Conservation (phyloP, 306 rosid species). For the Lagenaria siceraria region DNA sequence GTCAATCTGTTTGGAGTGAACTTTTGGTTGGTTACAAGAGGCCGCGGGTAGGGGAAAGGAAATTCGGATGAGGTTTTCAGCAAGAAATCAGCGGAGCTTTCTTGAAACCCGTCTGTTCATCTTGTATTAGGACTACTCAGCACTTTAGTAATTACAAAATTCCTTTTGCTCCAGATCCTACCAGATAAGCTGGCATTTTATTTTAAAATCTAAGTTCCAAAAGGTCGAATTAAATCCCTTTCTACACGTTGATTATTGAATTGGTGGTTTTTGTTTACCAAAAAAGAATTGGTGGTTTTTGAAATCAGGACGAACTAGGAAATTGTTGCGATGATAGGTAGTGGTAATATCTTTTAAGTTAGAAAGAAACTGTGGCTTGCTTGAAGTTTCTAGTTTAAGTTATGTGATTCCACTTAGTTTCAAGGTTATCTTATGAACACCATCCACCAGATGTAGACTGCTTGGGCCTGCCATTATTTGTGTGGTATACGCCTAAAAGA, state of each 20-base stretch:
- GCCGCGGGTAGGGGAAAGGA: neutral
- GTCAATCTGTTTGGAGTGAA: neutral
- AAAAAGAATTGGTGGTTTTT: neutral
- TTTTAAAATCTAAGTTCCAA: neutral
- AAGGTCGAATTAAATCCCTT: neutral
- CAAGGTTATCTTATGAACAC: neutral
- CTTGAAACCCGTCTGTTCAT: neutral
- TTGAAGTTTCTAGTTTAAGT: neutral
- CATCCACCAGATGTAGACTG: neutral
- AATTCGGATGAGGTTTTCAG: neutral
- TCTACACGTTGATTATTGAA: neutral
- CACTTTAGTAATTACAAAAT: neutral
- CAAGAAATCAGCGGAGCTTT: neutral
- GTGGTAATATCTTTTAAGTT: neutral
- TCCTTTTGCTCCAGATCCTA: neutral
- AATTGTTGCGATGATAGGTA: neutral
- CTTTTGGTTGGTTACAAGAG: neutral
- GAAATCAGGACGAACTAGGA: neutral
- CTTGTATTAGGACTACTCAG: neutral
- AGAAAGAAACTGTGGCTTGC: neutral
- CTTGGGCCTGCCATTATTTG: neutral
- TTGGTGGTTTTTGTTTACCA: neutral
- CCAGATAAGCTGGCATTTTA: neutral
- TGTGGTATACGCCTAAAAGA: neutral
- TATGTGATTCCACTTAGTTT: neutral